Conservation (phyloP, 495 filamentous ascomycete species). For the Aspergillus saccharolyticus region DNA sequence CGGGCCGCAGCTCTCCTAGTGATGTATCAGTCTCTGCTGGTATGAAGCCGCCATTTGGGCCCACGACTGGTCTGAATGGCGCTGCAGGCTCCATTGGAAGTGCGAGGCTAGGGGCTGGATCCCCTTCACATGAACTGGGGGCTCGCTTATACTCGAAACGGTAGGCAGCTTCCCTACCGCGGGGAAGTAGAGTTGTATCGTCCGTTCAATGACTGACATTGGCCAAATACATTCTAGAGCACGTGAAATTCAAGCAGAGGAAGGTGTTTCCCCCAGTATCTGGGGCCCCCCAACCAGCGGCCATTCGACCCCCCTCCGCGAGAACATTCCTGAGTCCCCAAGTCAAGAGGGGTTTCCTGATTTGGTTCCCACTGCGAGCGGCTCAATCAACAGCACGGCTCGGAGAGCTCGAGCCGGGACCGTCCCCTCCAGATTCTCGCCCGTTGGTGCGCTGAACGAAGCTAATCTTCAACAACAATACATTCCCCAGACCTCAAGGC, state of each 20-base stretch:
- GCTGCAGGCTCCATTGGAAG: slow-evolving; percentile 65
- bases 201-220: slow-evolving; percentile 13
- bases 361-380: slow-evolving; percentile 62
- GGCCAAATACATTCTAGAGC: slow-evolving; percentile 50
- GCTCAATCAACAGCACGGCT: slow-evolving; percentile 52
- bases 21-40: slow-evolving; percentile 66
- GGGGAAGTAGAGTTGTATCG: background rate
- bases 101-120: slow-evolving; percentile 85
- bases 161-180: slow-evolving; percentile 48
- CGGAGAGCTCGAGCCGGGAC: slow-evolving; percentile 86
- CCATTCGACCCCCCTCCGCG: slow-evolving; percentile 90
- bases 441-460: slow-evolving; percentile 57
- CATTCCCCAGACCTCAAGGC: slow-evolving; percentile 76
- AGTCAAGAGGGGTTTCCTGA: slow-evolving; percentile 94
- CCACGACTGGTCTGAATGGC: slow-evolving; percentile 57
- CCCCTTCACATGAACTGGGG: slow-evolving; percentile 89
- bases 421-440: slow-evolving; percentile 89
- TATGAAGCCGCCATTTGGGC: slow-evolving; percentile 70
- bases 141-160: slow-evolving; percentile 83
- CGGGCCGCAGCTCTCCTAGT: slow-evolving; percentile 79
- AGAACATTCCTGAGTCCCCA: slow-evolving; percentile 95
- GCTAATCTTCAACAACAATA: slow-evolving; percentile 58
- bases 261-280: slow-evolving; percentile 77
- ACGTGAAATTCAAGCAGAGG: slow-evolving; percentile 94
- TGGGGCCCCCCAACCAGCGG: slow-evolving; percentile 97